Evolutionary conservation across 108 stramenopile genomes (phyloP).

Genomic region (Tribonema minus): DNA sequence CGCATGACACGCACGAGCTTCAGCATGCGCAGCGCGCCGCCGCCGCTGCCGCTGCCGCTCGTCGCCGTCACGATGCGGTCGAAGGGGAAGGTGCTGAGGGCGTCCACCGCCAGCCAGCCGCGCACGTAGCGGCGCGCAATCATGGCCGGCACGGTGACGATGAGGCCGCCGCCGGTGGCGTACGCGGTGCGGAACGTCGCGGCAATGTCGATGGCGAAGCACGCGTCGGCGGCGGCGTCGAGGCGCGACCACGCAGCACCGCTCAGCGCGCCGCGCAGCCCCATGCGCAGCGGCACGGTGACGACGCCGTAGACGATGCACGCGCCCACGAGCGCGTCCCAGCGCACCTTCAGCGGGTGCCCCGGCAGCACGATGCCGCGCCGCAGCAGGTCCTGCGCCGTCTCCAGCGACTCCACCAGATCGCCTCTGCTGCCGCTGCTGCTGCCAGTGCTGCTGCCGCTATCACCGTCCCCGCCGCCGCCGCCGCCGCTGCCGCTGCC

Average conservation of each 20-base stretch:
- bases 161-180: slow-evolving; percentile 24
- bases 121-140: slow-evolving; percentile 42
- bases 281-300: slow-evolving; percentile 51
- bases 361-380: slow-evolving; percentile 5
- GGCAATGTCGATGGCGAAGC: slow-evolving; percentile 54
- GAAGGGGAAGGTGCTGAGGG: slow-evolving; percentile 53
- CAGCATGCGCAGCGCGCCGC: slow-evolving; percentile 21
- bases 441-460: not conserved
- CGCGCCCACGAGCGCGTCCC: slow-evolving; percentile 55
- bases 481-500: no score
- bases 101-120: slow-evolving; percentile 53
- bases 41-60: not conserved
- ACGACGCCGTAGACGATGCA: slow-evolving; percentile 57
- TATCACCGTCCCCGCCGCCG: not conserved
- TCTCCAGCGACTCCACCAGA: not conserved
- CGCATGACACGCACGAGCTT: slow-evolving; percentile 54
- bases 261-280: slow-evolving; percentile 5
- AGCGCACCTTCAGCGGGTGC: slow-evolving; percentile 10
- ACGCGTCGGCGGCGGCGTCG: slow-evolving; percentile 27
- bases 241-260: not conserved
- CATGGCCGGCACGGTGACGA: not conserved
- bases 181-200: slow-evolving; percentile 50
- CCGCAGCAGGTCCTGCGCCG: not conserved
- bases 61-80: slow-evolving; percentile 22
- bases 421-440: not conserved